A percentile compares a stretch with the other conserved stretches of the same genome.
These are phyloP conservation scores for Sporormia fimetaria DNA, from an alignment of 495 filamentous ascomycete genomes.

Conservation along the genomic window DNA sequence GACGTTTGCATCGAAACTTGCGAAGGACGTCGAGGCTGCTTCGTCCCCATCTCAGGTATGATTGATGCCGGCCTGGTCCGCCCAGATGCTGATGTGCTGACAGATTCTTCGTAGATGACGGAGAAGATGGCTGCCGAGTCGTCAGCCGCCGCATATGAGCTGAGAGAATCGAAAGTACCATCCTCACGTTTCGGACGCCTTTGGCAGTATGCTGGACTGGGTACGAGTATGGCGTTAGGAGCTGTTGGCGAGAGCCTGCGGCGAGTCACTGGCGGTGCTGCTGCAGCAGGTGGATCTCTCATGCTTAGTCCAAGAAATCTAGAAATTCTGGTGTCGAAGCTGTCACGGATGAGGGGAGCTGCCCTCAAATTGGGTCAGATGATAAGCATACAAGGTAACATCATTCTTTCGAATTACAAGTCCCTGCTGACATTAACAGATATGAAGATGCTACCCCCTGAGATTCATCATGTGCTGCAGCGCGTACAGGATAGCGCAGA, in stretches of 20 bases:
- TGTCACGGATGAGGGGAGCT: constrained; percentile 94
- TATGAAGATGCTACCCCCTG: constrained; percentile 81
- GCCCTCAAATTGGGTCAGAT: constrained; percentile 96
- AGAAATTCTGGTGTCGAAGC: constrained; percentile 80
- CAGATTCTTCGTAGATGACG: constrained; percentile 29
- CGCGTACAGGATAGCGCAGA: constrained; percentile 94
- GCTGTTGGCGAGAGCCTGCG: constrained; percentile 73
- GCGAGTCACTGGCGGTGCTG: constrained; percentile 50
- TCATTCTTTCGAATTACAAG: constrained; percentile 55
- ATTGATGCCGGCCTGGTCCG: background rate
- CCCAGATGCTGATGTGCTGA: constrained; percentile 36
- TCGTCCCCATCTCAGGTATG: constrained; percentile 21
- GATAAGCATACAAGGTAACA: constrained; percentile 78
- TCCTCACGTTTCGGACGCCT: constrained; percentile 74
- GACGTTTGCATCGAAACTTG: constrained; percentile 31
- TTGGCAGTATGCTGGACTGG: constrained; percentile 90
- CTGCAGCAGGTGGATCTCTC: constrained; percentile 50
- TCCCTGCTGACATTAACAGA: constrained; percentile 38
- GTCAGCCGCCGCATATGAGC: constrained; percentile 43
- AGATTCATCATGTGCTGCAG: constrained; percentile 77
- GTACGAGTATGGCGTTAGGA: constrained; percentile 92
- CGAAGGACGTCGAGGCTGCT: constrained; percentile 24
- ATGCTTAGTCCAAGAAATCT: constrained; percentile 85
- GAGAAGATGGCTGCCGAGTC: constrained; percentile 18
- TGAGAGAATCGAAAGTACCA: constrained; percentile 83